Conservation (phyloP, 371 early-diverging fungal species). For the Massospora cicadina region DNA sequence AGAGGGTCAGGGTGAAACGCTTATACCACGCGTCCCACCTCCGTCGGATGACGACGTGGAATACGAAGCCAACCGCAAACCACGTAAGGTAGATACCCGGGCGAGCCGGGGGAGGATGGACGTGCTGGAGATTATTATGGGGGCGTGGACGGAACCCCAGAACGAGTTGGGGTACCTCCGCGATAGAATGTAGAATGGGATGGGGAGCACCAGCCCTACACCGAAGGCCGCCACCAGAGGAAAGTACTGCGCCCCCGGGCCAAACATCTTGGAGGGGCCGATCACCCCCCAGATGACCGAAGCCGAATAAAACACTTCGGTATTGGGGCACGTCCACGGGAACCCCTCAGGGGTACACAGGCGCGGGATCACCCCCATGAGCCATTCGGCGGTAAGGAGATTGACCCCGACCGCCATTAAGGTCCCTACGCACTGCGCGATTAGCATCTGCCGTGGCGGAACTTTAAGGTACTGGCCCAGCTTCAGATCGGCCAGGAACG, state of each 20-base stretch:
- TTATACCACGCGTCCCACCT: conserved; percentile 41
- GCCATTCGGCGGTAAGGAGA: conserved; percentile 19
- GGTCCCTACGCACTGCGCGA: conserved; percentile 29
- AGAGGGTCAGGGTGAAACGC: conserved; percentile 49
- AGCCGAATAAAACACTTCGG: conserved; percentile 22
- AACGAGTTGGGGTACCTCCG: conserved; percentile 16
- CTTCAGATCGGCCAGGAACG: conserved; percentile 26
- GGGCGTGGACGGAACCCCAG: conserved; percentile 16
- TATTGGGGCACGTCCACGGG: conserved; percentile 19
- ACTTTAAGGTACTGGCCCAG: conserved; percentile 45
- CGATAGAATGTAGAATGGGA: conserved; percentile 27
- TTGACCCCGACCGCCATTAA: conserved; percentile 19
- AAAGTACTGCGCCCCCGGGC: conserved; percentile 37
- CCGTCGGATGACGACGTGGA: conserved; percentile 34
- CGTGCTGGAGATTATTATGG: conserved; percentile 22
- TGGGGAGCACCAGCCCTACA: conserved; percentile 33
- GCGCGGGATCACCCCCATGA: conserved; percentile 16
- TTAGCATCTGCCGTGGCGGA: conserved; percentile 31
- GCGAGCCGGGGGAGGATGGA: conserved; percentile 19
- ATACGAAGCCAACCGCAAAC: conserved; percentile 39
- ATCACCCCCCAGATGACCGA: conserved; percentile 47
- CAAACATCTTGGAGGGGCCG: conserved; percentile 52
- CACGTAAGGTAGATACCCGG: conserved; percentile 27
- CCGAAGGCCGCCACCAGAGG: conserved; percentile 31
- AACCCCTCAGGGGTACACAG: conserved; percentile 17